phyloP scores from a whole-genome alignment of 768 basidiomycete species.

The Xerocomellus amylosporus region DNA sequence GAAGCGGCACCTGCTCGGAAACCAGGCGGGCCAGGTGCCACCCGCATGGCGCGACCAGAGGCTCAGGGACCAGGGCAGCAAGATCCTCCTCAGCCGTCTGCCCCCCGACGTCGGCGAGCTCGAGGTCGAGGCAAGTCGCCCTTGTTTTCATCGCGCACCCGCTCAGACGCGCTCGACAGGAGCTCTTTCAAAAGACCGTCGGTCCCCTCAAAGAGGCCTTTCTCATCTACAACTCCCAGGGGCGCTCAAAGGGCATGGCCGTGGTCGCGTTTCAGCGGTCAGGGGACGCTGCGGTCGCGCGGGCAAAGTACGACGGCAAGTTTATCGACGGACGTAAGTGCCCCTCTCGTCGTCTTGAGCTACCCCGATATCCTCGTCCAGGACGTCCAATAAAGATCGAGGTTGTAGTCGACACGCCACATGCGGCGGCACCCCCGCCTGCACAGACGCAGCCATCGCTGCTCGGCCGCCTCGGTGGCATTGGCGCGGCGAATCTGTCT shows the following conservation, averaged over 20 bases:
- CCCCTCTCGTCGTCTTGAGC: background rate
- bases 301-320: conserved; percentile 70
- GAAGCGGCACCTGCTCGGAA: conserved; percentile 59
- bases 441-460: conserved; percentile 36
- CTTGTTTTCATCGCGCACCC: background rate
- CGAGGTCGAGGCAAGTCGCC: conserved; percentile 58
- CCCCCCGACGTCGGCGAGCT: conserved; percentile 66
- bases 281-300: conserved; percentile 61
- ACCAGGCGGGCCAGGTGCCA: conserved; percentile 49
- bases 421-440: conserved; percentile 18
- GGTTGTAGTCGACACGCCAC: conserved; percentile 50
- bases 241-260: conserved; percentile 78
- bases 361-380: conserved; percentile 23
- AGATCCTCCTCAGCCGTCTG: conserved; percentile 62
- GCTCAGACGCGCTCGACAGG: conserved; percentile 41
- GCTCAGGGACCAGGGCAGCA: conserved; percentile 50
- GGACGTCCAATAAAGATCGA: conserved; percentile 68
- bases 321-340: conserved; percentile 62
- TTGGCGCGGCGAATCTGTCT: conserved; percentile 1
- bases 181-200: conserved; percentile 72
- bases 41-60: conserved; percentile 59
- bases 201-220: conserved; percentile 71
- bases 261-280: conserved; percentile 63
- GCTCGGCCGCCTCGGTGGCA: conserved; percentile 36
- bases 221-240: conserved; percentile 72